Base-by-base conservation (phyloP, 441 rosid species). In the Pelargonium citronellum region DNA sequence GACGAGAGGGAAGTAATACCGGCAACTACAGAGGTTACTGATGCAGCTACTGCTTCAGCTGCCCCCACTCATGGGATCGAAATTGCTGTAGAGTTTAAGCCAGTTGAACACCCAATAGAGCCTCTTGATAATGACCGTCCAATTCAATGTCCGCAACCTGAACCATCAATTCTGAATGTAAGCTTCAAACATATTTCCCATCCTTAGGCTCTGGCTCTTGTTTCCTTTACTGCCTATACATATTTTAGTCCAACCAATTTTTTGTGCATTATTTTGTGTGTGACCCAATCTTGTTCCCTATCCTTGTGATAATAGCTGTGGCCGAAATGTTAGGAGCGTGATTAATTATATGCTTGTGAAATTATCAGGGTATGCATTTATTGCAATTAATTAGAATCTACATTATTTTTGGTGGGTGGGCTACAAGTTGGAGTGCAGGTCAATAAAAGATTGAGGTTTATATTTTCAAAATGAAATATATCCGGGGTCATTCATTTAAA, bases 81-180 rank as follows among this genome's bases (percentile, higher is more conserved):
- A 79, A 80, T 88, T 68, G 95, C 96, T 0, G 84, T 85, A 3
- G 97, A 93, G 74, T 91, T 93, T 79, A 91, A 89, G 85, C 97
- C 97, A 0, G 93, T 94, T 5, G 98, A 94, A 79, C 96, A 87
- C 78, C 97, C 98, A 0, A 80, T 74, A 0, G 98, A 91, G 87
- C 98, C 98, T 67, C 74, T 82, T 27, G 87, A 89, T 72, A 84
- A 79, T 53, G 95, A 87, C 77, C 82, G 55, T 73, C 95, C 97
- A 0, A 87, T 94, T 72, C 93, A 87, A 43, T 94, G 98, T 78
- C 98, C 96, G 1, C 72, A 83, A 10, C 94, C 97, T 1, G 98
- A 94, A 77, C 98, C 93, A 71, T 94, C 98, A 37, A 91, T 94
- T 79, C 89, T 91, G 20, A 89, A 91, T 80, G 96, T 91, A 83